A percentile compares a stretch with the other conserved stretches of the same genome.
phyloP scores from a whole-genome alignment of 305 asterid genomes.

The Striga hermonthica region DNA sequence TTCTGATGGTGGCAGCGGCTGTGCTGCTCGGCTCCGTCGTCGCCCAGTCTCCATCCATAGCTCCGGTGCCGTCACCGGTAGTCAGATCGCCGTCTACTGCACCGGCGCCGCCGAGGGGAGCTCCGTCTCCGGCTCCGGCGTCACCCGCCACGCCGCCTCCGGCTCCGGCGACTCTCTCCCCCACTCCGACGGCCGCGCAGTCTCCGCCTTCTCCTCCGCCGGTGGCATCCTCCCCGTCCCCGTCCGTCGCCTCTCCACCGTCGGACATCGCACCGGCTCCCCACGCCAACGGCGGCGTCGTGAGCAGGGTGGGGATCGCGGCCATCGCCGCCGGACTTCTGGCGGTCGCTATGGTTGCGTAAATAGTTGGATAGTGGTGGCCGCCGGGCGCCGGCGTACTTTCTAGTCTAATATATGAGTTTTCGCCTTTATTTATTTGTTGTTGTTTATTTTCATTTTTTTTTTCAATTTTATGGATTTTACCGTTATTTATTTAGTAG shows the following conservation, averaged over 20 bases:
- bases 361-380: constrained; percentile 2
- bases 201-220: constrained; percentile 29
- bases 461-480: background rate
- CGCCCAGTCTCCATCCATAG: constrained; percentile 1
- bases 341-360: constrained; percentile 36
- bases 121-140: constrained; percentile 4
- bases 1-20: constrained; percentile 17
- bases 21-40: background rate
- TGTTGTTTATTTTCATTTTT: background rate
- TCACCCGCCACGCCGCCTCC: constrained; percentile 31
- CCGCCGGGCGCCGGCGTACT: background rate
- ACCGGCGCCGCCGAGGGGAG: background rate
- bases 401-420: background rate
- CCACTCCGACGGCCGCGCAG: background rate
- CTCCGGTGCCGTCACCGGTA: background rate
- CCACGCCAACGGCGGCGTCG: constrained; percentile 28
- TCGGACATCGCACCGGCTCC: constrained; percentile 30
- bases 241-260: constrained; percentile 31
- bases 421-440: background rate
- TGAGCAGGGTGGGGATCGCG: constrained; percentile 32
- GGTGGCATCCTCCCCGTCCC: constrained; percentile 27
- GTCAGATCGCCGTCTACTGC: constrained; percentile 13
- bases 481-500: background rate
- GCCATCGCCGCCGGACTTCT: constrained; percentile 27
- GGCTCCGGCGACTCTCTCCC: constrained; percentile 20